Conservation (phyloP, 306 rosid species). For the Cicer cuneatum region DNA sequence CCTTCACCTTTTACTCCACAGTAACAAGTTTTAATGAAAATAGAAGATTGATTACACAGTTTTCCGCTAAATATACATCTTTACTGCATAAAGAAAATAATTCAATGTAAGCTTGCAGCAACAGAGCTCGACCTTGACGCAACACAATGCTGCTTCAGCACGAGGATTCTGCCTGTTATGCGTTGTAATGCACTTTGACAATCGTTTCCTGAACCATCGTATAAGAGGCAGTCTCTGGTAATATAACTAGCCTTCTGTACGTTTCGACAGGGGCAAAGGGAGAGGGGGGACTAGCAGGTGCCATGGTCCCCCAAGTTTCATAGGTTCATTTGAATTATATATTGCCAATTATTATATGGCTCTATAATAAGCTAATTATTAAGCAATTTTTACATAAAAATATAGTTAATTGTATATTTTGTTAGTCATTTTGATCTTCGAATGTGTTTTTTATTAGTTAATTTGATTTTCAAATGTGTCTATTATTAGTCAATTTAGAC, state of each 20-base stretch:
- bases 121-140: constrained; percentile 38
- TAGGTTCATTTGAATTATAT: too few species aligned
- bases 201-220: constrained; percentile 24
- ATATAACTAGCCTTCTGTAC: constrained; percentile 4
- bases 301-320: too few species aligned
- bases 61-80: constrained; percentile 40
- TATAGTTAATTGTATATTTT: too few species aligned
- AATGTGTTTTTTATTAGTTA: too few species aligned
- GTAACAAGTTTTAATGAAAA: constrained; percentile 35
- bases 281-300: too few species aligned
- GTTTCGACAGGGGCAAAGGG: neutral
- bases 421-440: too few species aligned
- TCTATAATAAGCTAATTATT: too few species aligned
- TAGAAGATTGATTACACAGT: constrained; percentile 37
- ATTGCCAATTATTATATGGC: too few species aligned
- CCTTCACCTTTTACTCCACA: constrained; percentile 66
- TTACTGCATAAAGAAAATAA: constrained; percentile 38
- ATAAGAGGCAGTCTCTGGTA: constrained; percentile 5
- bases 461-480: too few species aligned
- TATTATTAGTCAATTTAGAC: too few species aligned
- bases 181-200: constrained; percentile 29
- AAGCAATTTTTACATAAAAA: too few species aligned
- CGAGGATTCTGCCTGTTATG: constrained; percentile 27
- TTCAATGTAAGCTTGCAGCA: constrained; percentile 28
- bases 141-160: constrained; percentile 36